These are phyloP conservation scores for Gossypium davidsonii DNA, from an alignment of 441 rosid genomes.

Conservation along the genomic window DNA sequence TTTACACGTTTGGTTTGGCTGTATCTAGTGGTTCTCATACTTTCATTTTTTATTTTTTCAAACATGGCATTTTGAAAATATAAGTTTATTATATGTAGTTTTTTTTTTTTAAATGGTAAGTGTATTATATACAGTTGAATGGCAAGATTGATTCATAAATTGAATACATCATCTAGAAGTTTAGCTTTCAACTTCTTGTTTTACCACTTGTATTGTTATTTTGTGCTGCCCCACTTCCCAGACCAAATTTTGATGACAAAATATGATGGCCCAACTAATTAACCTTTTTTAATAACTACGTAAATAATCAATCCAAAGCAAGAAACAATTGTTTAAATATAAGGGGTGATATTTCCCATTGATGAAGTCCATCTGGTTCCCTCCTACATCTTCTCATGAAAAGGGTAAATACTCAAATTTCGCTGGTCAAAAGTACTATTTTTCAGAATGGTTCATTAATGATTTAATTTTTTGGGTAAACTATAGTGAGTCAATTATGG, in stretches of 20 bases:
- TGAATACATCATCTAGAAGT: neutral
- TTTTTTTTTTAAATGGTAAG: neutral
- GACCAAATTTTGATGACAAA: neutral
- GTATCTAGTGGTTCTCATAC: constrained; percentile 5
- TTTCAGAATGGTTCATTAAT: no score
- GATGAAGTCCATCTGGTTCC: neutral
- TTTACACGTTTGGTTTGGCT: neutral
- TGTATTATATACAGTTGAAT: neutral
- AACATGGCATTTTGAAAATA: neutral
- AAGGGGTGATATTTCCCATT: neutral
- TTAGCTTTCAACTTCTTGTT: neutral
- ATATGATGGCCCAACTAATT: neutral
- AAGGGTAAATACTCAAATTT: no score
- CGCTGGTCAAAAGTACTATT: no score
- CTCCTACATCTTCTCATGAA: no score
- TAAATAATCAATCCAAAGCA: neutral
- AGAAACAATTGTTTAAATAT: neutral
- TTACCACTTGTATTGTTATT: no score
- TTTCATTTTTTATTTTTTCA: neutral
- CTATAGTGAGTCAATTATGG: no score
- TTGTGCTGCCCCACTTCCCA: no score
- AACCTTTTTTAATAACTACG: neutral
- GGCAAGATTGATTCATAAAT: neutral
- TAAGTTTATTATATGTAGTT: neutral
- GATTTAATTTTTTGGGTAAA: no score